Conservation (phyloP, 257 asterid genomes). For the Leptodermis oblonga region DNA sequence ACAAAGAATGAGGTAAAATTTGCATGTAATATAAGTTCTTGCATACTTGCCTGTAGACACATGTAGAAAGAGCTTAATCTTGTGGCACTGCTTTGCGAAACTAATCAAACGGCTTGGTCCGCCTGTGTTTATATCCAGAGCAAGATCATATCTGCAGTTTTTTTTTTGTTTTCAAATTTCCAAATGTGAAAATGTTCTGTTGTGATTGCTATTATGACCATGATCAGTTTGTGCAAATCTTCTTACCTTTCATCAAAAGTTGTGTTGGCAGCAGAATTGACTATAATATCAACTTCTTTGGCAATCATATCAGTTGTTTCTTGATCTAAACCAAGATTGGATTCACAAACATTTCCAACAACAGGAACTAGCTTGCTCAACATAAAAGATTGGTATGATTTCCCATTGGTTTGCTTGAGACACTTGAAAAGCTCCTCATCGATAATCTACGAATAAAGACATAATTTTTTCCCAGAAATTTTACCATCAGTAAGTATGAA, state of each 20-base stretch:
- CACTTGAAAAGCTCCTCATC: constrained; percentile 67
- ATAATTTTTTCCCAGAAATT: not conserved
- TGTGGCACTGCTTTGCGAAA: constrained; percentile 72
- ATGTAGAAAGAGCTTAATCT: constrained; percentile 68
- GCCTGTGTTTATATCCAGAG: constrained; percentile 77
- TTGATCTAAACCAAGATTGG: constrained; percentile 59
- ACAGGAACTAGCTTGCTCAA: constrained; percentile 80
- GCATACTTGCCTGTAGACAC: constrained; percentile 80
- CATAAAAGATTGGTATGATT: constrained; percentile 71
- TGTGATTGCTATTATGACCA: not conserved
- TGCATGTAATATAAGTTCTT: not conserved
- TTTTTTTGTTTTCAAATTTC: not conserved
- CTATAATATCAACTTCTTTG: constrained; percentile 63
- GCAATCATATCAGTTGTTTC: constrained; percentile 45
- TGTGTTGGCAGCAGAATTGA: constrained; percentile 91
- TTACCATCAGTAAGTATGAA: not conserved
- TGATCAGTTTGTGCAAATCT: not conserved
- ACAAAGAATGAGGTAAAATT: not conserved
- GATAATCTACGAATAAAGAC: constrained; percentile 40
- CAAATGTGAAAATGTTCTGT: not conserved
- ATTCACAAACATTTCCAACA: constrained; percentile 74
- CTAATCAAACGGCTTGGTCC: constrained; percentile 76
- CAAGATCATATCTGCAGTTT: constrained; percentile 71
- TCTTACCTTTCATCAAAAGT: constrained; percentile 81
- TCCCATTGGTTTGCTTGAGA: constrained; percentile 72